A percentile compares a stretch with the other conserved stretches of the same genome.
phyloP scores from a whole-genome alignment of 1,284 basidiomycete species.

The Trametes polyzona region DNA sequence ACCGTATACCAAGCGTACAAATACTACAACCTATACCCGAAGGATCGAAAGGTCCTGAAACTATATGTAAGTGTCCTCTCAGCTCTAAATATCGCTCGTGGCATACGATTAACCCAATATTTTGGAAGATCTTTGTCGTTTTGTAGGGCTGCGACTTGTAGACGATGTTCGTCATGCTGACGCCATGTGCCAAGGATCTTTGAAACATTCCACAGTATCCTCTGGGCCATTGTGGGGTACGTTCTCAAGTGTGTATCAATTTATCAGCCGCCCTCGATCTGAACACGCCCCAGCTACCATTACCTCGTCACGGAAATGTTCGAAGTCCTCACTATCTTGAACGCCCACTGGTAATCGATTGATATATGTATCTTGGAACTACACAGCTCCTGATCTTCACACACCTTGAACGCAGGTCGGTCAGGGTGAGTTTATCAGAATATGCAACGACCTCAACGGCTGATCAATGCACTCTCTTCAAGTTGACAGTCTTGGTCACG shows the following conservation, averaged over 20 bases:
- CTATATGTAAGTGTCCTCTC: not conserved
- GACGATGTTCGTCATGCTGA: too few species aligned
- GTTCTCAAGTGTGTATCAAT: not conserved
- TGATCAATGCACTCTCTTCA: not conserved
- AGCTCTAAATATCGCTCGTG: too few species aligned
- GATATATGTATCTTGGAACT: too few species aligned
- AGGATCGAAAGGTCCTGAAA: not conserved
- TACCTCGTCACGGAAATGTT: slow-evolving; percentile 6
- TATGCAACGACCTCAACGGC: not conserved
- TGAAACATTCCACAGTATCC: slow-evolving; percentile 6
- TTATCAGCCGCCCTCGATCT: not conserved
- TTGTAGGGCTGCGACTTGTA: too few species aligned
- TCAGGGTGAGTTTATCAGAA: not conserved
- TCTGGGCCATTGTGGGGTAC: slow-evolving; percentile 8
- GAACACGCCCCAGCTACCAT: not conserved
- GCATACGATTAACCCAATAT: too few species aligned
- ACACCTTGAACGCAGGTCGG: not conserved
- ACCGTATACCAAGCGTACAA: slow-evolving; percentile 10
- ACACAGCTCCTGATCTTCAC: not conserved
- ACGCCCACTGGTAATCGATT: not conserved
- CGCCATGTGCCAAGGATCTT: not conserved
- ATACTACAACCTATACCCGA: slow-evolving; percentile 7
- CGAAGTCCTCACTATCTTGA: not conserved
- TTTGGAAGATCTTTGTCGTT: too few species aligned
- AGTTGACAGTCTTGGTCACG: too few species aligned